These are phyloP conservation scores for Apocynum venetum DNA, from an alignment of 257 asterid genomes.

Conservation along the genomic window DNA sequence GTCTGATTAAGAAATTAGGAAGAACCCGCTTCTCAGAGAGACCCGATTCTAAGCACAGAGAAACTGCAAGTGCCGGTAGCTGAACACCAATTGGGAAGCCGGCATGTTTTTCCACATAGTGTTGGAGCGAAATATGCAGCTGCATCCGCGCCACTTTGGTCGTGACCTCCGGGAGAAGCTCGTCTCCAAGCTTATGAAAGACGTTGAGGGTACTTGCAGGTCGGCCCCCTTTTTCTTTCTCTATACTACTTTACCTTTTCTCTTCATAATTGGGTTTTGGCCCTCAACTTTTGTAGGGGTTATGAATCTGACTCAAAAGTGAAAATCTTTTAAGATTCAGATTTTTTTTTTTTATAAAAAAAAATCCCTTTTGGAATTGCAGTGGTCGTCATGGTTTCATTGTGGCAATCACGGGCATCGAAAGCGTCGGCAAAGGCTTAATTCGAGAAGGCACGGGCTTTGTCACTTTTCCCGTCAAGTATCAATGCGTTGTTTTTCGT, in stretches of 20 bases:
- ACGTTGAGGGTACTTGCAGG: conserved; percentile 99
- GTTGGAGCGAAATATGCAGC: conserved; percentile 91
- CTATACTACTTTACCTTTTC: background rate
- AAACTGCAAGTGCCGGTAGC: background rate
- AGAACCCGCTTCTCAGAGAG: too few species aligned
- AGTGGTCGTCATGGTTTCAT: conserved; percentile 95
- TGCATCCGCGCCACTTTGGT: conserved; percentile 97
- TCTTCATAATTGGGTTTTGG: background rate
- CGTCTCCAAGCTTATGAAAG: conserved; percentile 90
- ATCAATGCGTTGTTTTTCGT: conserved; percentile 92
- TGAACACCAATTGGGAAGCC: background rate
- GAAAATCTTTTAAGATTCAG: background rate
- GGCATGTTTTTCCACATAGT: conserved; percentile 88
- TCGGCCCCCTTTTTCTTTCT: conserved; percentile 1
- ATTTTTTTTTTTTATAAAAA: background rate
- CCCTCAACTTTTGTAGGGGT: background rate
- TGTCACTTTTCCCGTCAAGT: conserved; percentile 82
- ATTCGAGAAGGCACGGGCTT: conserved; percentile 98
- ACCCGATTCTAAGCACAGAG: too few species aligned
- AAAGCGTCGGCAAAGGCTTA: conserved; percentile 81
- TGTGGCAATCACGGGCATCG: conserved; percentile 92
- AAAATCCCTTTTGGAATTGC: background rate
- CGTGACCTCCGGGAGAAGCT: conserved; percentile 95
- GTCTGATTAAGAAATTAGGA: too few species aligned
- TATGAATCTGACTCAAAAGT: background rate